phyloP scores from a whole-genome alignment of 495 filamentous ascomycete genomes.

The Cercophora newfieldiana region DNA sequence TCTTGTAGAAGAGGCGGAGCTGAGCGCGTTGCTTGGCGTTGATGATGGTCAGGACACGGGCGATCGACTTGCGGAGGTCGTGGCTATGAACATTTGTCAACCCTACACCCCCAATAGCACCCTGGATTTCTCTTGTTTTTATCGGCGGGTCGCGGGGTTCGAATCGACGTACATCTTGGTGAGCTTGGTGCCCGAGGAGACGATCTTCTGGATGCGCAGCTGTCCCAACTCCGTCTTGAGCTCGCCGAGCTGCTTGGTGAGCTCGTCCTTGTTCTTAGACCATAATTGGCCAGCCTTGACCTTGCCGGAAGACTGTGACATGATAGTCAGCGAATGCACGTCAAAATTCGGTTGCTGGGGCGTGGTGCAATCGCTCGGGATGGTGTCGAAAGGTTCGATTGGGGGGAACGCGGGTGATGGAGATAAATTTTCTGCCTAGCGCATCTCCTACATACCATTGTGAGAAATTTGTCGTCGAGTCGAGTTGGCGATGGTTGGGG shows the following conservation, averaged over 20 bases:
- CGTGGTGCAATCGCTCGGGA: constrained; percentile 4
- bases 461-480: constrained; percentile 34
- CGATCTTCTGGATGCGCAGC: constrained; percentile 96
- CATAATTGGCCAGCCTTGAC: constrained; percentile 94
- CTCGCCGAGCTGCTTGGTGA: constrained; percentile 85
- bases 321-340: constrained; percentile 30
- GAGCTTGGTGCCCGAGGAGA: constrained; percentile 88
- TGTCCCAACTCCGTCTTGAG: constrained; percentile 92
- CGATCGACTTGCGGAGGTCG: constrained; percentile 99
- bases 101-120: background rate
- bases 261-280: constrained; percentile 98
- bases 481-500: constrained; percentile 34
- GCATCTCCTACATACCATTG: constrained; percentile 30
- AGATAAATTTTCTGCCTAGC: background rate
- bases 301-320: constrained; percentile 76
- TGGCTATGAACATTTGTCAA: constrained; percentile 58
- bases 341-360: constrained; percentile 5
- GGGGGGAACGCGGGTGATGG: constrained; percentile 7
- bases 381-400: constrained; percentile 6
- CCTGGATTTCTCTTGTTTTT: constrained; percentile 1
- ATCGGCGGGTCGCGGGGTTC: constrained; percentile 5
- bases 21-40: constrained; percentile 97
- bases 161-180: constrained; percentile 83
- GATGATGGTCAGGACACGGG: constrained; percentile 97
- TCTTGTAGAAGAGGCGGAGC: constrained; percentile 98